Base-by-base conservation (phyloP, 345 rosid genomes). In the Lepidium africanum region DNA sequence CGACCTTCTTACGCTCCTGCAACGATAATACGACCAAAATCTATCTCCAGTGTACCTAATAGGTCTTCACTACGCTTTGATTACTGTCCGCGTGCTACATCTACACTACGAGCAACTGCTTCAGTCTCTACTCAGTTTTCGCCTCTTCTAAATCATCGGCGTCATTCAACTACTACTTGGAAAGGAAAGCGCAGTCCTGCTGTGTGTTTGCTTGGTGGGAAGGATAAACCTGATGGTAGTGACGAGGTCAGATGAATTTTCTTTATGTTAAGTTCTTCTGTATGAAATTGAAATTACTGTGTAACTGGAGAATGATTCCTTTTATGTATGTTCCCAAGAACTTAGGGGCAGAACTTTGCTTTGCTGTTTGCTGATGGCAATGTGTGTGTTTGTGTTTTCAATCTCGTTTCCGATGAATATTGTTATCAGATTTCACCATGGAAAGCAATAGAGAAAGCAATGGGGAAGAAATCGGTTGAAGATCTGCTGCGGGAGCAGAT, bases 401-500 rank as follows among this genome's bases (percentile, higher is more conserved):
- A 2, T 10, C 25, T 47, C 10, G 16, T 65, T 51, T 10, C 40
- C 9, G 21, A 10, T 55, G 70, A 10, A 1, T 40, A 9, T 57
- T 41, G 9, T 65, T 21, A 51, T 17, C 61, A 87, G 98, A 80
- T 77, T 70, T 83, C 84, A 35, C 78, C 83, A 17, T 86, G 87
- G 92, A 81, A 86, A 66, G 79, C 86, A 33, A 67, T 83, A 21
- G 83, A 80, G 65, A 83, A 80, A 59, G 83, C 88, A 15, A 75
- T 81, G 81, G 87, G 81, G 62, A 75, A 81, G 42, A 65, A 65
- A 39, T 86, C 91, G 0, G 47, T 88, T 7, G 95, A 86, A 79
- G 89, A 88, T 43, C n/a, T 88, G 62, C 65, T 88, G 37, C 74
- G 83, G 27, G 80, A 83, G 54, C 93, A 85, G 83, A 83, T 87